A percentile compares a stretch with the other conserved stretches of the same genome.
phyloP scores from a whole-genome alignment of 257 asterid genomes.

The Ligustrum vulgare region DNA sequence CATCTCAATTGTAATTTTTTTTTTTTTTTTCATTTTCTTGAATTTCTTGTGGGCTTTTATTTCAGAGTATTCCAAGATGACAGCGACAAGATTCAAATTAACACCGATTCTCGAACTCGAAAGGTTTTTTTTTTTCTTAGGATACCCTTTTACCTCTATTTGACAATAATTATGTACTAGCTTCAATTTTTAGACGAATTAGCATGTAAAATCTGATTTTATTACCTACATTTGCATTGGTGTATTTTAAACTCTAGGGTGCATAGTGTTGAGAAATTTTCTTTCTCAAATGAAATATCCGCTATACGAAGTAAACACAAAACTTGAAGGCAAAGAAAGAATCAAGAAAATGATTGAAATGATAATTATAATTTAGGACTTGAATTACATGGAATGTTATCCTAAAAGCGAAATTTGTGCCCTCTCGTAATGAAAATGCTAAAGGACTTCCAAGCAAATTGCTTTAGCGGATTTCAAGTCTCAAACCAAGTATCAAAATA shows the following conservation, averaged over 20 bases:
- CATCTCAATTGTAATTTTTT: background rate
- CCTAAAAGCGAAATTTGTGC: too few relatives aligned
- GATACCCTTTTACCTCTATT: background rate
- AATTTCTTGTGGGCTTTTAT: background rate
- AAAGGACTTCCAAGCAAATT: too few relatives aligned
- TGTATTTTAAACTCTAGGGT: background rate
- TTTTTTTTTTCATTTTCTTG: background rate
- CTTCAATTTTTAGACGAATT: background rate
- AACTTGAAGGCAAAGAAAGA: too few relatives aligned
- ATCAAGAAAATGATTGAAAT: too few relatives aligned
- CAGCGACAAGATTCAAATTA: conserved; percentile 68
- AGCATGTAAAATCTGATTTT: background rate
- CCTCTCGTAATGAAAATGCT: too few relatives aligned
- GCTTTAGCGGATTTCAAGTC: too few relatives aligned
- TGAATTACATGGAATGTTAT: too few relatives aligned
- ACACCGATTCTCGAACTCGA: conserved; percentile 79
- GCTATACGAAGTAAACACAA: too few relatives aligned
- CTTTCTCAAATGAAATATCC: too few relatives aligned
- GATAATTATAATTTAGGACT: too few relatives aligned
- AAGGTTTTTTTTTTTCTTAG: conserved; percentile 45
- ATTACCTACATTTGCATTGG: background rate
- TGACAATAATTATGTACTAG: background rate
- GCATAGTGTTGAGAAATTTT: too few relatives aligned
- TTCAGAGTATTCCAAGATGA: conserved; percentile 78
- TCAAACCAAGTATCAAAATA: too few relatives aligned